A percentile compares a stretch with the other conserved stretches of the same genome.
phyloP scores from a whole-genome alignment of 108 stramenopile genomes.

The Pseudonitzschia pungens region DNA sequence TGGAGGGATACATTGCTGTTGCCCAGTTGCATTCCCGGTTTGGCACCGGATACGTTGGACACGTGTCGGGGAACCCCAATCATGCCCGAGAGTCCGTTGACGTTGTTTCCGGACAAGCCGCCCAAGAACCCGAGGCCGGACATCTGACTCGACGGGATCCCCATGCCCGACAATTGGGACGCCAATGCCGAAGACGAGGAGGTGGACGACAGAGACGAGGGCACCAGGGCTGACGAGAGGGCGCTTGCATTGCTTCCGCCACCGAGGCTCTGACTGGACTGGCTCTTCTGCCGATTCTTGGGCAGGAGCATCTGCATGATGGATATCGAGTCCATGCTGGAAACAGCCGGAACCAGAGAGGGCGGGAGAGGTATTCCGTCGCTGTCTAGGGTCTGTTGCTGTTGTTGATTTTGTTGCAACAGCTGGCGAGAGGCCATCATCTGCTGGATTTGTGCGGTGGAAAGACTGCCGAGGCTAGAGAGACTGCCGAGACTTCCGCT shows the following conservation, averaged over 20 bases:
- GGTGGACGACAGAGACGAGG: not conserved
- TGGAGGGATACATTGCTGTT: not conserved
- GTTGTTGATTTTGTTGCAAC: not conserved
- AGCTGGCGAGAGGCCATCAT: not conserved
- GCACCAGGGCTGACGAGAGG: not conserved
- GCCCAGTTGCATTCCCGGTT: not conserved
- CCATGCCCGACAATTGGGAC: not conserved
- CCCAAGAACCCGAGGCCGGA: not conserved
- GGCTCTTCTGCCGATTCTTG: not conserved
- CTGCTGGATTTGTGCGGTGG: slow-evolving; percentile 1
- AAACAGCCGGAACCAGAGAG: not conserved
- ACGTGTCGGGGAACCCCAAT: not conserved
- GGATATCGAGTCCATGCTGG: slow-evolving; percentile 6
- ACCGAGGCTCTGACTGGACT: not conserved
- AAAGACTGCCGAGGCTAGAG: not conserved
- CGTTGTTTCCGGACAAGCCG: not conserved
- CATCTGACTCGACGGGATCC: not conserved
- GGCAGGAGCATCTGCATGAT: slow-evolving; percentile 11
- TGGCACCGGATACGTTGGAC: not conserved
- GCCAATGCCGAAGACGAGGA: not conserved
- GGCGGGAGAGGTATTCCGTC: slow-evolving; percentile 6
- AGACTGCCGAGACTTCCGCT: no score
- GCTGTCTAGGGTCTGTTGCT: not conserved
- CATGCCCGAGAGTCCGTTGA: not conserved
- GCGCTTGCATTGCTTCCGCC: not conserved